These are phyloP conservation scores for Sisymbrium irio DNA, from an alignment of 345 rosid species.

Conservation along the genomic window DNA sequence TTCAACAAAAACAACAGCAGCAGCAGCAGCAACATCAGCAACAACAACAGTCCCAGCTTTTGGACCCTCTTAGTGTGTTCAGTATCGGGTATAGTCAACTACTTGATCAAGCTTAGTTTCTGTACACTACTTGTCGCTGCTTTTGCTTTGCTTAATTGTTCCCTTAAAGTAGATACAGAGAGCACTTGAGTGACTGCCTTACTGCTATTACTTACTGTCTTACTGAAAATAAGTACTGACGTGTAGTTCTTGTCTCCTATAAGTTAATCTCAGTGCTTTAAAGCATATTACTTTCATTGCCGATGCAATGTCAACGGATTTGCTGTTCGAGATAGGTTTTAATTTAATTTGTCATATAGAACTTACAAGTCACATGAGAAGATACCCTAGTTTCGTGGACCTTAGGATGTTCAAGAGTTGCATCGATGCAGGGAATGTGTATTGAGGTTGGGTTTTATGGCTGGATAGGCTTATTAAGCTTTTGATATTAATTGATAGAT, in stretches of 20 bases:
- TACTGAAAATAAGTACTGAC: background rate
- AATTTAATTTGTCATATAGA: background rate
- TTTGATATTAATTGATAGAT: background rate
- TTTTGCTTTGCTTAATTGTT: background rate
- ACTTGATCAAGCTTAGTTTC: slow-evolving; percentile 20
- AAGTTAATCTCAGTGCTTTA: background rate
- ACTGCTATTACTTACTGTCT: background rate
- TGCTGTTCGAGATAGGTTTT: background rate
- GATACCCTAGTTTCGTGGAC: background rate
- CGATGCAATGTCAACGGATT: background rate
- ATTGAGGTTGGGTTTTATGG: background rate
- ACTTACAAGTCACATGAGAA: slow-evolving; percentile 13
- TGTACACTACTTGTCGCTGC: slow-evolving; percentile 4
- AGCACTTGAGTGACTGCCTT: background rate
- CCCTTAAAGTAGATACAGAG: background rate
- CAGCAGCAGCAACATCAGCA: slow-evolving; percentile 53
- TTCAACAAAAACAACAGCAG: slow-evolving; percentile 39
- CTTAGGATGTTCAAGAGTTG: slow-evolving; percentile 4
- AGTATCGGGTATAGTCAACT: slow-evolving; percentile 67
- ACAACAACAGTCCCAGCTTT: slow-evolving; percentile 53
- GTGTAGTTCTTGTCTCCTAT: background rate
- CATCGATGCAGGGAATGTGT: background rate
- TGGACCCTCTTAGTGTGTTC: slow-evolving; percentile 85
- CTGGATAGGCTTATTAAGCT: background rate
- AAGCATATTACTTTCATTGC: background rate